Base-by-base conservation (phyloP, 768 basidiomycete species). In the Suillus sp. region DNA sequence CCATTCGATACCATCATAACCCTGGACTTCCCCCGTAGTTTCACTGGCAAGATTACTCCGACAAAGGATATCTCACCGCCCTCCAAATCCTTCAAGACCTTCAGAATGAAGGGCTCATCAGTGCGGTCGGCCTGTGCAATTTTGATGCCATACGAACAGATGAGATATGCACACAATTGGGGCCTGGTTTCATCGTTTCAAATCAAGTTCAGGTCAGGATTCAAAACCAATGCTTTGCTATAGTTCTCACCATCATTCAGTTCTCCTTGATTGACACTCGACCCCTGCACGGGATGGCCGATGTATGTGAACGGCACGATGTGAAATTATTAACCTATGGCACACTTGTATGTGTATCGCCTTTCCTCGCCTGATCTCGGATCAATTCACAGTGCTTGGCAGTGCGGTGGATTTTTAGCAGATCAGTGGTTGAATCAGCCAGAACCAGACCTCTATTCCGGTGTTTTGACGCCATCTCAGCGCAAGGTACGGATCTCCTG, bases 321-420 rank as follows among this genome's bases (percentile, higher is more conserved):
- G 73, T 94, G 64, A 92, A 91, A 70, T 78, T 94, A 20, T 75
- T 94, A 37, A 91, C 93, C 43, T 94, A 94, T 66, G 93, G 92
- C 20, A 91, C 92, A 0, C 74, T 94, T 67, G 92, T 92, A 62
- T 67, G 87, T 73, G 27, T 32, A 47, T 34, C 11, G 63, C 22
- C 35, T 60, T 51, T 42, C 25, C 65, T 38, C 27, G 61, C 65
- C 40, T n/a, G 22, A 53, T 59, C 65, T 64, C 30, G 27, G 61
- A 61, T 51, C 59, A 60, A 22, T 35, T 32, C 60, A 37, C 53
- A 54, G 32, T 25, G 45, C 25, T 45, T 53, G 66, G 59, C 69
- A 94, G 92, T 93, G 92, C 68, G 92, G 92, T 9, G 92, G 92
- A 4, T 92, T 94, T 71, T 80, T 94, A 50, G 78, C 91, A 3